Base-by-base conservation (phyloP, 1,139 yeast genomes). In the Scheffersomyces quercinus region DNA sequence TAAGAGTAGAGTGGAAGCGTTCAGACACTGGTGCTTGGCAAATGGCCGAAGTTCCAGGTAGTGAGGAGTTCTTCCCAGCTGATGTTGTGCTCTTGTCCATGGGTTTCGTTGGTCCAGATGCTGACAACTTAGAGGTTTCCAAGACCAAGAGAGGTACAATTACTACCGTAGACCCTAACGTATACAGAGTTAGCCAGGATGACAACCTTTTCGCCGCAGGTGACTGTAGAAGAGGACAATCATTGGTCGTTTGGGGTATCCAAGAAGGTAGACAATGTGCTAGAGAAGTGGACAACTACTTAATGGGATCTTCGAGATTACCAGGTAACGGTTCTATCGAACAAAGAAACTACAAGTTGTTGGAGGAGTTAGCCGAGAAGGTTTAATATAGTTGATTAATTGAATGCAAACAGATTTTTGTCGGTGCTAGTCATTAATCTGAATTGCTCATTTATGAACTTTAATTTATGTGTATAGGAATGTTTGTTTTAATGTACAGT, bases 251-350 rank as follows among this genome's bases (percentile, higher is more conserved):
- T 46, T 93, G 99, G 98, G 99, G 98, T 72, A 93, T 93, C 58
- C 98, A 93, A 72, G 99, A 93, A 73, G 99, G 99, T 56, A 84
- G 98, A 74, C 97, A 93, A 70, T 88, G 97, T 79, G 99, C 99
- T 34, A 81, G 97, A 56, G 91, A 88, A 58, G 95, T 93, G 49
- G 99, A 93, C 62, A 68, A 75, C 56, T 87, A 67, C 65, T 76
- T 93, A 66, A 83, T 83, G 83, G 90, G 93, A 29, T 68, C 79
- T 49, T 79, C 96, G 30, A 79, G 88, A 62, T 79, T 93, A 57
- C 98, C 99, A 48, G 97, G 96, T 37, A 88, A 87, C 60, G 99
- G 99, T 43, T 85, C 96, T 34, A 86, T 93, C 60, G 88, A 85
- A 55, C 88, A 85, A 68, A 83, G 97, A 67, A 82, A 85, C 65